Evolutionary conservation across 2,329 filamentous ascomycete species (phyloP), one percentile per base, ranked within the genome.

Genomic region (Fusarium sublunatum): DNA sequence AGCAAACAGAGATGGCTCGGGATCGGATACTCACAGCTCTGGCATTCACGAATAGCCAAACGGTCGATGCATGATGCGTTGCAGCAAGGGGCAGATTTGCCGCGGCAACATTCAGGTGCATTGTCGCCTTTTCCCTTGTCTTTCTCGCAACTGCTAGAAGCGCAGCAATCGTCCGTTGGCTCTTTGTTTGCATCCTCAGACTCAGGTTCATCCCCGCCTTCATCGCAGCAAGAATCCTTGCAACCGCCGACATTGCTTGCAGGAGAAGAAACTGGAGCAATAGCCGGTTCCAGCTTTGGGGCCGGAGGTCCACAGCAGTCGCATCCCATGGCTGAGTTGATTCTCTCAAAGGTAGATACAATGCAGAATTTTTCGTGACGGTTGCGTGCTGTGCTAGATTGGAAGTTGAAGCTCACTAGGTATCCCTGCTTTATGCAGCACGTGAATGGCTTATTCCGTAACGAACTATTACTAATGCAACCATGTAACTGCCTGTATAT

Each of bases 1-100:
- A 66, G 53, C 6, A 45, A 58, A 39, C 24, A 35, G 2, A 7
- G 12, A 13, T 3, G 38, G 25, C n/a, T 15, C 11, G 38, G 19
- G 13, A 10, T 32, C 7, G 1, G 34, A 11, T 26, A 13, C 44
- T 59, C 53, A 67, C 45, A 8, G 22, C 19, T 38, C 31, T 22
- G 53, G 60, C 78, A 82, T 55, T 77, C 79, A 3, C 77, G 77
- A 24, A 80, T 55, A 6, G 81, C 81, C 7, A 83, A 60, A 22
- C 78, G 77, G 41, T 79, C 76, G 46, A 82, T 71, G 60, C 79
- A 81, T 31, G 77, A 74, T 8, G 61, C 57, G 54, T 81, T 76
- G 56, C 80, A 82, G 68, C 79, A 82, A 5, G 79, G 78, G 4
- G 63, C 59, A 1, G 53, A 5, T 58, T 79, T 80, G 13, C 72